Percentiles rank a stretch among this genome's conserved stretches.
Evolutionary conservation across 768 basidiomycete genomes (phyloP).

Genomic region (Agaricus sinodeliciosus): DNA sequence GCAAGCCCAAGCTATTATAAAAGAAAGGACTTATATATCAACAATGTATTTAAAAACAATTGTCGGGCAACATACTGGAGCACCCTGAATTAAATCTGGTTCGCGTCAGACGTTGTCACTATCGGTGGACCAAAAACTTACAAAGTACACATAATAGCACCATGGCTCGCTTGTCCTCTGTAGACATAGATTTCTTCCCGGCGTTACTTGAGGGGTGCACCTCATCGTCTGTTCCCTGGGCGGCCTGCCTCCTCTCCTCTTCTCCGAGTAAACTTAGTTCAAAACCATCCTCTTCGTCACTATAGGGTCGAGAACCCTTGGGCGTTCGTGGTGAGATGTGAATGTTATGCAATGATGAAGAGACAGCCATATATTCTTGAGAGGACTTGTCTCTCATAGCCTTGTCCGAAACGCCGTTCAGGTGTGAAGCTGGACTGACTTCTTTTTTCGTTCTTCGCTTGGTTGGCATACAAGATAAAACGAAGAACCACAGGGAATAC

Average conservation of each 20-base stretch:
- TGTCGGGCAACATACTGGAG: slow-evolving; percentile 58
- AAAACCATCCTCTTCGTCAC: slow-evolving; percentile 40
- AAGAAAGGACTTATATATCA: slow-evolving; percentile 1
- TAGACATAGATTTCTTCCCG: slow-evolving; percentile 45
- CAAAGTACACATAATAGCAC: slow-evolving; percentile 81
- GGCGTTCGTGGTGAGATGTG: slow-evolving; percentile 51
- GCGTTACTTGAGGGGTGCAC: slow-evolving; percentile 17
- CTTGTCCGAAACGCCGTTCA: slow-evolving; percentile 14
- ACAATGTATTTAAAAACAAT: slow-evolving; percentile 8
- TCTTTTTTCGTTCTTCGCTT: slow-evolving; percentile 5
- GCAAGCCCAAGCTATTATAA: slow-evolving; percentile 74
- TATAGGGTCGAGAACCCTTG: slow-evolving; percentile 29
- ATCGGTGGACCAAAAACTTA: slow-evolving; percentile 32
- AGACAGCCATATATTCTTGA: slow-evolving; percentile 41
- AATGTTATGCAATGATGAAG: slow-evolving; percentile 54
- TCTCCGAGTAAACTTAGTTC: slow-evolving; percentile 57
- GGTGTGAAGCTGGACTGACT: neutral
- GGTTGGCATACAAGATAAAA: slow-evolving; percentile 2
- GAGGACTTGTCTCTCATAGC: slow-evolving; percentile 35
- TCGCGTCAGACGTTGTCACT: slow-evolving; percentile 9
- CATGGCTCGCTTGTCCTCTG: slow-evolving; percentile 81
- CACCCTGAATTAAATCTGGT: slow-evolving; percentile 76
- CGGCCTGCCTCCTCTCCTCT: slow-evolving; percentile 44
- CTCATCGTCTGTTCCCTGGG: slow-evolving; percentile 35
- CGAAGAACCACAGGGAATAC: neutral